phyloP scores from a whole-genome alignment of 331 rosid species.

The Rhamnella rubrinervis region DNA sequence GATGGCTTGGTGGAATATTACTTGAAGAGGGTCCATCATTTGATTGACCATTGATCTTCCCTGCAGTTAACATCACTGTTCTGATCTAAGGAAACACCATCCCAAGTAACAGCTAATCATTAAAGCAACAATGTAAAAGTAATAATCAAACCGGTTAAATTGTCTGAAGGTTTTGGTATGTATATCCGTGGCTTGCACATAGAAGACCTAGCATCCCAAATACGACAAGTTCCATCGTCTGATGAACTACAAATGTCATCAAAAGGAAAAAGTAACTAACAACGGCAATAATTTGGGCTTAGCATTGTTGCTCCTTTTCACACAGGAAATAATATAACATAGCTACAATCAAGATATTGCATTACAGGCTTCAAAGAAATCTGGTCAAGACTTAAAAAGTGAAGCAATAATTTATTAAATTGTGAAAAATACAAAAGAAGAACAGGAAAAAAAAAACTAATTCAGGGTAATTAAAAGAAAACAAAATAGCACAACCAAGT shows the following conservation, averaged over 20 bases:
- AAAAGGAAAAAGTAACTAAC: conserved; percentile 15
- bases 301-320: conserved; percentile 2
- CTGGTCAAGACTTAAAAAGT: conserved; percentile 3
- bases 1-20: conserved; percentile 57
- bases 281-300: not conserved
- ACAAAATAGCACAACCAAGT: not conserved
- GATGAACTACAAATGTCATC: conserved; percentile 56
- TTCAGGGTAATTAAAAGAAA: conserved; percentile 1
- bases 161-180: conserved; percentile 64
- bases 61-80: conserved; percentile 46
- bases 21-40: conserved; percentile 58
- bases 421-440: not conserved
- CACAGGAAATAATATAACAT: conserved; percentile 5
- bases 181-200: conserved; percentile 61
- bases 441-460: not conserved
- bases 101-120: conserved; percentile 8
- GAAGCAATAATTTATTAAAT: not conserved
- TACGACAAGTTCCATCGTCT: conserved; percentile 90
- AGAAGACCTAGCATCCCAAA: conserved; percentile 86
- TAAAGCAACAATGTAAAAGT: conserved; percentile 19
- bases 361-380: conserved; percentile 6
- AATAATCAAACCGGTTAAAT: conserved; percentile 57
- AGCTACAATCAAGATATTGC: conserved; percentile 6
- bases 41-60: conserved; percentile 56
- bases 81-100: conserved; percentile 7